These are phyloP conservation scores for Acer yangbiense DNA, from an alignment of 345 rosid genomes.

Conservation along the genomic window DNA sequence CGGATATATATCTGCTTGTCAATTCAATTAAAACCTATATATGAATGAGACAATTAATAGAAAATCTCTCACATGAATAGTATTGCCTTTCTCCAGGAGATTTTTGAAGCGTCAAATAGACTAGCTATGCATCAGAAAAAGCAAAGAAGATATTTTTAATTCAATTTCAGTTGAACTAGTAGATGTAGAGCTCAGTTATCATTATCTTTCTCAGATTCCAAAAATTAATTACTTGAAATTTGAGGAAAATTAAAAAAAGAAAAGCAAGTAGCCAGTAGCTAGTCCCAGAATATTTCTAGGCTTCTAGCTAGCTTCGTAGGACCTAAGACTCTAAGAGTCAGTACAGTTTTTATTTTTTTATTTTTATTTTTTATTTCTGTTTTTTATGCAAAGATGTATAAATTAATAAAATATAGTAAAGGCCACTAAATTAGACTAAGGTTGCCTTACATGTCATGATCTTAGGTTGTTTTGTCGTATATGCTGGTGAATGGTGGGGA, in stretches of 20 bases:
- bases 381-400: not conserved
- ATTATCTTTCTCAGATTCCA: not conserved
- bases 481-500: constrained; percentile 23
- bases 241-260: not conserved
- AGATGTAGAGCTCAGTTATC: not conserved
- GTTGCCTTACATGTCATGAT: constrained; percentile 1
- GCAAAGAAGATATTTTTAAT: not conserved
- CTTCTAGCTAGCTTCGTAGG: not conserved
- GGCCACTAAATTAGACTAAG: not conserved
- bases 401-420: not conserved
- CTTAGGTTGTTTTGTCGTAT: constrained; percentile 8
- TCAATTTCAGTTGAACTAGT: too few species aligned
- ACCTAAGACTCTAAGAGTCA: not conserved
- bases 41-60: not conserved
- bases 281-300: not conserved
- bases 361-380: too few species aligned
- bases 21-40: constrained; percentile 6
- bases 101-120: not conserved
- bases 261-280: not conserved
- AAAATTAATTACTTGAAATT: not conserved
- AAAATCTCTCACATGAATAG: not conserved
- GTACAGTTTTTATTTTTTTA: not conserved
- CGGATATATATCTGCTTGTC: constrained; percentile 7
- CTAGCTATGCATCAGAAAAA: not conserved
- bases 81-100: not conserved